These are phyloP conservation scores for Bruguiera gymnorhiza DNA, from an alignment of 345 rosid species.

Conservation along the genomic window DNA sequence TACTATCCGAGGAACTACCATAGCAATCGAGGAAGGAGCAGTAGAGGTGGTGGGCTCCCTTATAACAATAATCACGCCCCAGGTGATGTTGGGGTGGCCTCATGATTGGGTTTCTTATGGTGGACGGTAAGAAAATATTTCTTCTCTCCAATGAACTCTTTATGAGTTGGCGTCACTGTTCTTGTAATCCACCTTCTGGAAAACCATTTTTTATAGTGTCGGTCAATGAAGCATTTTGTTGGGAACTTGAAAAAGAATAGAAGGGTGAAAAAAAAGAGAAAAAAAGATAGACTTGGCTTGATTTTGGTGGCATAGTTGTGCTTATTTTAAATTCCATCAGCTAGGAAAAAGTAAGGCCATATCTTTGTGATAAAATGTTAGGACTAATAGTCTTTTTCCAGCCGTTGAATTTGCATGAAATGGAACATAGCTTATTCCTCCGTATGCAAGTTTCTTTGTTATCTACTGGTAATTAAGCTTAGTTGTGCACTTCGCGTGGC, in stretches of 20 bases:
- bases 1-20: slow-evolving; percentile 64
- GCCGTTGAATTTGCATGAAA: too few relatives aligned
- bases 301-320: background rate
- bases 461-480: too few relatives aligned
- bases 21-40: slow-evolving; percentile 60
- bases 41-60: slow-evolving; percentile 51
- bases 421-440: too few relatives aligned
- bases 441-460: too few relatives aligned
- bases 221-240: background rate
- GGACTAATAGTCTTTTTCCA: too few relatives aligned
- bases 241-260: background rate
- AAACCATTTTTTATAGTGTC: too few relatives aligned
- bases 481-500: too few relatives aligned
- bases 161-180: background rate
- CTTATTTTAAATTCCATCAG: too few relatives aligned
- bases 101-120: slow-evolving; percentile 26
- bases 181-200: slow-evolving; percentile 6
- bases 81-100: slow-evolving; percentile 47
- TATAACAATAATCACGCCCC: slow-evolving; percentile 44
- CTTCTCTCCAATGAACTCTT: slow-evolving; percentile 5
- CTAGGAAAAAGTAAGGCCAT: too few relatives aligned
- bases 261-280: too few relatives aligned
- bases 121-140: slow-evolving; percentile 5
- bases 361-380: too few relatives aligned
- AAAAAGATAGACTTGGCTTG: background rate